Percentiles rank a stretch among this genome's conserved stretches.
phyloP scores from a whole-genome alignment of 192 early-diverging fungal species.

The Podila minutissima region DNA sequence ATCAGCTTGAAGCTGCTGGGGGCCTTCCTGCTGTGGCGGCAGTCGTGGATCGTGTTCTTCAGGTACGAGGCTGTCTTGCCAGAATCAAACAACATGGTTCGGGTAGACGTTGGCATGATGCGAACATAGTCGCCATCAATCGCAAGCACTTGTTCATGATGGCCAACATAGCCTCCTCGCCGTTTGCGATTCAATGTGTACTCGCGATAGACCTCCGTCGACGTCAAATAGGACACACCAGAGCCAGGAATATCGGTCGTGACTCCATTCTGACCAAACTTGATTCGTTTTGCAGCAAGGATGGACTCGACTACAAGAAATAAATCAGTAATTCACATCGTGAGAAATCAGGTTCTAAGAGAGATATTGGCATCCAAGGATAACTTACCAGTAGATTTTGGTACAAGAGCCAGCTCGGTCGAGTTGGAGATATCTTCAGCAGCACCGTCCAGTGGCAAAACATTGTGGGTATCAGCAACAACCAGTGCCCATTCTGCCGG shows the following conservation, averaged over 20 bases:
- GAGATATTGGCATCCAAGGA: not conserved
- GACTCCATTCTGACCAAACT: slow-evolving; percentile 17
- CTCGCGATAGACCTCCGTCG: slow-evolving; percentile 54
- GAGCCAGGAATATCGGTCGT: slow-evolving; percentile 39
- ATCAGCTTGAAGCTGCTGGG: slow-evolving; percentile 76
- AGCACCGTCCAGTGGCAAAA: slow-evolving; percentile 82
- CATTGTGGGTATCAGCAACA: slow-evolving; percentile 78
- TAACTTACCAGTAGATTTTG: slow-evolving; percentile 59
- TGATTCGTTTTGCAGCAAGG: slow-evolving; percentile 17
- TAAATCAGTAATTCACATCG: not conserved
- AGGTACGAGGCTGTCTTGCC: slow-evolving; percentile 75
- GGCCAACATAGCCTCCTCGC: slow-evolving; percentile 84
- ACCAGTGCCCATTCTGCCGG: slow-evolving; percentile 87
- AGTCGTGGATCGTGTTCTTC: slow-evolving; percentile 46
- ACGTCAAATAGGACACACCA: slow-evolving; percentile 42
- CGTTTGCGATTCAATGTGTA: slow-evolving; percentile 87
- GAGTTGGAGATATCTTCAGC: slow-evolving; percentile 71
- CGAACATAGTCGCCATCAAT: slow-evolving; percentile 96
- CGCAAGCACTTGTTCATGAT: slow-evolving; percentile 85
- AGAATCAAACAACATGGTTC: slow-evolving; percentile 80
- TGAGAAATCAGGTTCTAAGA: not conserved
- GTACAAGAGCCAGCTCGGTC: slow-evolving; percentile 78
- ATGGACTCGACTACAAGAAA: not conserved
- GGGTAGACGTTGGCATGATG: slow-evolving; percentile 83
- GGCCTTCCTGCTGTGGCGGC: slow-evolving; percentile 75